Conservation (phyloP, 176 grass and related monocot species). For the Hsuehochloa calcarea region DNA sequence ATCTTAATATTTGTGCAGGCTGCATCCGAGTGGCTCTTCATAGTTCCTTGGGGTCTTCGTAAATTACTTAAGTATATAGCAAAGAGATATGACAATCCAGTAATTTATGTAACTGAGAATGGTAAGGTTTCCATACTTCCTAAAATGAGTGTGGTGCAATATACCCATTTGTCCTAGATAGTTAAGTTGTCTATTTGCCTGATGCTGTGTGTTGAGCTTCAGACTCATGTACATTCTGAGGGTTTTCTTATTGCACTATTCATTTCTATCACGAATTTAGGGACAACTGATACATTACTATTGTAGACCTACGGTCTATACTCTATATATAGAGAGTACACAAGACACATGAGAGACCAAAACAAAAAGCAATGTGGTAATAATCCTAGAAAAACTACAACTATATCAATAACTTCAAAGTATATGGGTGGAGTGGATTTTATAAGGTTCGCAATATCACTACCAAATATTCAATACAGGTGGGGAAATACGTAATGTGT, state of each 20-base stretch:
- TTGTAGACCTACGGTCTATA: neutral
- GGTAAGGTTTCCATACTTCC: constrained; percentile 48
- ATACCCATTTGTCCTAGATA: neutral
- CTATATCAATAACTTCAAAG: neutral
- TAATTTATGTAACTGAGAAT: constrained; percentile 91
- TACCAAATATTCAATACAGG: neutral
- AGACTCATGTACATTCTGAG: neutral
- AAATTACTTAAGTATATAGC: constrained; percentile 70
- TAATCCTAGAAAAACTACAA: neutral
- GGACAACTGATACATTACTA: neutral
- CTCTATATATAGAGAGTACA: neutral
- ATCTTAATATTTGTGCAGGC: constrained; percentile 64
- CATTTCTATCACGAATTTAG: neutral
- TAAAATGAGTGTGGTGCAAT: neutral
- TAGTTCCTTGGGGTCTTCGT: constrained; percentile 89
- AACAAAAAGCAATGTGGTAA: neutral
- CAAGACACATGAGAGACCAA: no score
- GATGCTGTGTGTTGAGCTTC: no score
- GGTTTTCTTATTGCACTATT: neutral
- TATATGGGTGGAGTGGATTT: neutral
- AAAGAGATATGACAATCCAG: constrained; percentile 64
- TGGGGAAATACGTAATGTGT: neutral
- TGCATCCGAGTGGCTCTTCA: constrained; percentile 91
- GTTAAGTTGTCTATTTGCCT: neutral
- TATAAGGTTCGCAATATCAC: neutral